Conservation (phyloP, 2,329 filamentous ascomycete species). For the Phyllosticta citribraziliensis region DNA sequence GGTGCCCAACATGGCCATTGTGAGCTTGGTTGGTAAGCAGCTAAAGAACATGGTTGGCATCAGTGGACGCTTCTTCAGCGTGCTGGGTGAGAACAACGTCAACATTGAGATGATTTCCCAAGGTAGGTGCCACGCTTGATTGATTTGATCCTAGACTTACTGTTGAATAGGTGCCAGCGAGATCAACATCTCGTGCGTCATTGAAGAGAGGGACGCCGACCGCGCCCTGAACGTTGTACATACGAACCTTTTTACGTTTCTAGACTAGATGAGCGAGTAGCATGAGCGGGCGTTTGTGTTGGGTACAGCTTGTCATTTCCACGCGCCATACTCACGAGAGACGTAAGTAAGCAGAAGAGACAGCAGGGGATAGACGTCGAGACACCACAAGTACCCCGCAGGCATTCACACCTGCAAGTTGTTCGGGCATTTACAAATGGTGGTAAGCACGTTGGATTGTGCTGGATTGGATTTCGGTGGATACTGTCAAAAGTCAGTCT, state of each 20-base stretch:
- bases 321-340: not conserved
- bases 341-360: not conserved
- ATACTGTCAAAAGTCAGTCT: not conserved
- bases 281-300: not conserved
- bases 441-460: not conserved
- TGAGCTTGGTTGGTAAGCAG: slow-evolving; percentile 87
- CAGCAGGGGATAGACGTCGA: not conserved
- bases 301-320: not conserved
- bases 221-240: slow-evolving; percentile 93
- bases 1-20: slow-evolving; percentile 84
- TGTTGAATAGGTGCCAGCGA: slow-evolving; percentile 71
- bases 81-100: slow-evolving; percentile 82
- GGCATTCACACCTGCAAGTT: not conserved
- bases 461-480: not conserved
- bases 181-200: slow-evolving; percentile 98
- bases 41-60: slow-evolving; percentile 97
- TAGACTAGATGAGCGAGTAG: slow-evolving; percentile 47
- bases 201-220: slow-evolving; percentile 82
- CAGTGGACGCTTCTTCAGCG: slow-evolving; percentile 88
- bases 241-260: slow-evolving; percentile 91
- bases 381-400: not conserved
- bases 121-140: slow-evolving; percentile 46
- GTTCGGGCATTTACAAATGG: not conserved
- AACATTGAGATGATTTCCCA: slow-evolving; percentile 99
- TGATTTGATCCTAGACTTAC: not conserved